Evolutionary conservation across 1,284 basidiomycete genomes (phyloP), one percentile per base, ranked within the genome.

Genomic region (Malassezia obtusa): DNA sequence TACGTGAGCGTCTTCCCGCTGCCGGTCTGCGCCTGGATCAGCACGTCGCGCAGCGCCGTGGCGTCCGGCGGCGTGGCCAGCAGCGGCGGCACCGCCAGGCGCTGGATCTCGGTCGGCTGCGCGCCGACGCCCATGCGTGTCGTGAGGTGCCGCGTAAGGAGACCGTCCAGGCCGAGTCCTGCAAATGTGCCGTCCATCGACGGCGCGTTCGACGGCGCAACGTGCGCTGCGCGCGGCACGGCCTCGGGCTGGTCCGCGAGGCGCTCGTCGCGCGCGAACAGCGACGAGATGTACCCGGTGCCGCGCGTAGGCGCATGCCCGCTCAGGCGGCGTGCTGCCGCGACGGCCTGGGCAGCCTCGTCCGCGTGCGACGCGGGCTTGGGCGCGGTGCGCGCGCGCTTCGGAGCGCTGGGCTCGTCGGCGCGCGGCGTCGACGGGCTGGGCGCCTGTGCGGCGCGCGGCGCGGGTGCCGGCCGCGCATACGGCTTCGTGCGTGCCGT

Each of bases 1-100:
- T 88, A 99, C 3, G 92, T 83, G 21, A 98, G 78, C 0, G 92
- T 98, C 77, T 98, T 98, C 64, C 94, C 94, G 0, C 91, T 96
- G 56, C 94, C 94, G 0, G 94, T 98, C 74, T 99, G 92, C 4
- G 89, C 88, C 73, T 96, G 91, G 49, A 99, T 86, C 71, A 98
- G 90, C 14, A 89, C 82, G 75, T 98, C 94, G 51, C 86, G 80
- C 76, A 76, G 41, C 11, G 59, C 76, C 64, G 49, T 12, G 31
- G 44, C 38, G 25, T 65, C 53, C 14, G 65, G 56, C 11, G 61
- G 49, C 45, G 33, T 68, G 11, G 78, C 76, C 1, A 90, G 77
- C 40, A 95, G 80, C 36, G 83, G 78, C 4, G 88, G 84, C 17
- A 98, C 78, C 1, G 85, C 82, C 9, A 84, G 82, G 58, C 85